Evolutionary conservation across 2,329 filamentous ascomycete species (phyloP), one percentile per base, ranked within the genome.

Genomic region (Botryotinia convoluta): DNA sequence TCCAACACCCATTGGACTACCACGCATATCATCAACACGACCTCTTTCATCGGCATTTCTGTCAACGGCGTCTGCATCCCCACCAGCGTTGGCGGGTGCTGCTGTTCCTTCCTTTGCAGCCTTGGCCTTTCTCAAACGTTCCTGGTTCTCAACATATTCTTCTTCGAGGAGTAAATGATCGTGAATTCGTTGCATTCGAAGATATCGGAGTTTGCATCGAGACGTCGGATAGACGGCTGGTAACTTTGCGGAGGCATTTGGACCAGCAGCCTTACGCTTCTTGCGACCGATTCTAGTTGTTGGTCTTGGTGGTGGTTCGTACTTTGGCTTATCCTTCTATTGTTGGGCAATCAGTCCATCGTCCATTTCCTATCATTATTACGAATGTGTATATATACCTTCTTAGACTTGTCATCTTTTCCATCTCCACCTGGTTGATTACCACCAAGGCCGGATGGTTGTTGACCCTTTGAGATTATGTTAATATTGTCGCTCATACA

Each of bases 301-400:
- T 76, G 96, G 96, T 81, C 95, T 92, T 84, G 96, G 96, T 79
- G 96, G 96, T 77, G 96, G 96, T 85, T 99, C 96, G 87, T 99
- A 99, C 92, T 97, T 98, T 82, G 96, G 96, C 91, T 99, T 99
- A 76, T 99, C 95, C 89, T 99, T 98, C 95, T 97, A 81, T 79
- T 74, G 54, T 74, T 44, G 51, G 32, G 26, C 54, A n/a, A 71
- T 79, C 67, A 80, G 76, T 69, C 72, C 74, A 57, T 68, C 35
- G 37, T 60, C 51, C 48, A 12, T 59, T n/a, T 42, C 42, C 18
- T 18, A 62, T 71, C 26, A 51, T 51, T 3, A 69, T 39, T 29
- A 16, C n/a, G n/a, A 59, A 12, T 20, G 29, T 44, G 48, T 57
- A 14, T 37, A 29, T 18, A 18, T 85, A 93, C 95, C 90, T 98